Base-by-base conservation (phyloP, 352 stramenopile genomes). In the Phytophthora crassamura region DNA sequence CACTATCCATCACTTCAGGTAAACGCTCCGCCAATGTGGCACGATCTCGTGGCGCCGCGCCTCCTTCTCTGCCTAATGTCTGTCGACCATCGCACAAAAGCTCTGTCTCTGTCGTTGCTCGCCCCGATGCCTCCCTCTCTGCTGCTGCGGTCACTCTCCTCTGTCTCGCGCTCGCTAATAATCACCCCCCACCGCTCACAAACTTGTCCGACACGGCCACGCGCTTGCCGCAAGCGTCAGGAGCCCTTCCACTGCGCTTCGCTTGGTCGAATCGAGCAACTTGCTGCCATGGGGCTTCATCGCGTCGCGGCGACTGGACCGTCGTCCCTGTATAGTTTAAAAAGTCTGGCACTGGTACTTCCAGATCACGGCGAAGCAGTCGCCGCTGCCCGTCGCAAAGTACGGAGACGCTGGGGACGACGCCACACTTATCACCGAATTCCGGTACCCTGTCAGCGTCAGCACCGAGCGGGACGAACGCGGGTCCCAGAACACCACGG, bases 321-420 rank as follows among this genome's bases (percentile, higher is more conserved):
- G 46, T 64, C 57, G 22, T 70, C 71, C 57, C 47, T 77, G 65
- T 76, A 84, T 85, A 84, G 75, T 76, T 90, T 95, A 95, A 87
- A 95, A 91, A 63, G 84, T 87, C 75, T 94, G 82, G 70, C 76
- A 89, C 69, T 91, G 82, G 78, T 94, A 95, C 57, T 95, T 95
- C 87, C 87, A 95, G 60, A 94, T 78, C 28, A 92, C 86, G 47
- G 85, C 84, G 74, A 93, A 90, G 71, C 84, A 93, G 67, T 95
- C 87, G 10, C 87, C 85, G 48, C 84, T 94, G 42, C 85, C 87
- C 28, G 87, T 95, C 43, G 85, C 87, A 61, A 95, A 95, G 78
- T 94, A 93, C 18, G 87, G 85, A 40, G 85, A 92, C 45, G 80
- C 71, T 33, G 85, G 87, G n/a, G 87, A 95, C 39, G 87, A 92